phyloP scores from a whole-genome alignment of 106 monocot genomes.

The Acanthochlamys bracteata region DNA sequence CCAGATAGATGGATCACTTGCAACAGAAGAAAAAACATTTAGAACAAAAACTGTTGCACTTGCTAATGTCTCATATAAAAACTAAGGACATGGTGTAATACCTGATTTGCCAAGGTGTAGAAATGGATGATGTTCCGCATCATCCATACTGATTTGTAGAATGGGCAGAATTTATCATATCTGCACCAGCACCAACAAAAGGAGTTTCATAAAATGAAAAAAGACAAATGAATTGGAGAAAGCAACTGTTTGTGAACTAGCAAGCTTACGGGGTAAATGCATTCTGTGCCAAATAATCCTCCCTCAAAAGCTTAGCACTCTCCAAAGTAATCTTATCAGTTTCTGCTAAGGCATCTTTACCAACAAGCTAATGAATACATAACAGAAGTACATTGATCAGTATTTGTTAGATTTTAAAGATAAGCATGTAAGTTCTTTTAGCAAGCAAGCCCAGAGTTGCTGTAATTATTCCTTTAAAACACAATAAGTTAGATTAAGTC shows the following conservation, averaged over 20 bases:
- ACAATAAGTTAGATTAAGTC: too few relatives aligned
- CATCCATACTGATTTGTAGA: conserved; percentile 99
- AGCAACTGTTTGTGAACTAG: neutral
- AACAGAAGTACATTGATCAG: neutral
- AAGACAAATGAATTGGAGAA: neutral
- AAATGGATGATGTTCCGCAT: conserved; percentile 99
- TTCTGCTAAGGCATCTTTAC: conserved; percentile 97
- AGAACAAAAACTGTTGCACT: too few relatives aligned
- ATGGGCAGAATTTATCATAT: conserved; percentile 98
- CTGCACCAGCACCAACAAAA: conserved; percentile 24
- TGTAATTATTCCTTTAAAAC: too few relatives aligned
- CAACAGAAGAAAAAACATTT: too few relatives aligned
- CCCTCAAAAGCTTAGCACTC: conserved; percentile 94
- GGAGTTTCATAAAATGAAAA: neutral
- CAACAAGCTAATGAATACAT: conserved; percentile 66
- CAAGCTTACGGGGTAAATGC: conserved; percentile 88
- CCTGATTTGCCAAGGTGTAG: conserved; percentile 92
- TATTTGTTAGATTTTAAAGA: too few relatives aligned
- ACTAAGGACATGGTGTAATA: conserved; percentile 5
- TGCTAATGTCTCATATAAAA: too few relatives aligned
- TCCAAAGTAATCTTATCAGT: conserved; percentile 93
- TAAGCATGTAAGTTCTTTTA: too few relatives aligned
- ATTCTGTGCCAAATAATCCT: conserved; percentile 98
- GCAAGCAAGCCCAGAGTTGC: too few relatives aligned
- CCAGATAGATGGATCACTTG: too few relatives aligned